These are phyloP conservation scores for Leccinum fibrillosum DNA, from an alignment of 768 basidiomycete genomes.

Conservation along the genomic window DNA sequence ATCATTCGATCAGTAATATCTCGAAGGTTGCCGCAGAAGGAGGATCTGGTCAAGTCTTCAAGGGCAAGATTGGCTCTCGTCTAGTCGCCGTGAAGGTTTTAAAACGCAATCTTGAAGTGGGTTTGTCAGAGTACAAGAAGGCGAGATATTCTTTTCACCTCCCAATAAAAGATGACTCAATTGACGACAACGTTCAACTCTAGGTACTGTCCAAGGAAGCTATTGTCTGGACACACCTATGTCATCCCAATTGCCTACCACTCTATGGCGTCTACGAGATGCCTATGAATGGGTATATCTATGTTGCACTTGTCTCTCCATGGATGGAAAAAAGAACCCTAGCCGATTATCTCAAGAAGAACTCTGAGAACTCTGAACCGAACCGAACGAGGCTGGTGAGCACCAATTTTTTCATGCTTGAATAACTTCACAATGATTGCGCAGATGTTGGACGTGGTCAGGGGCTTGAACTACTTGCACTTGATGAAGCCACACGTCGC, in stretches of 20 bases:
- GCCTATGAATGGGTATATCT: conserved; percentile 13
- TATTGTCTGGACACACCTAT: conserved; percentile 33
- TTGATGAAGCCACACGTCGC: conserved; percentile 36
- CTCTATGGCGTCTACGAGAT: conserved; percentile 31
- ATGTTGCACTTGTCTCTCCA: conserved; percentile 34
- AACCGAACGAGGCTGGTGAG: conserved; percentile 33
- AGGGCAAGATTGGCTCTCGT: conserved; percentile 17
- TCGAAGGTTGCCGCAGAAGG: not conserved
- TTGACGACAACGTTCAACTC: not conserved
- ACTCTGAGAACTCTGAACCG: conserved; percentile 21
- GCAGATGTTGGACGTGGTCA: conserved; percentile 42
- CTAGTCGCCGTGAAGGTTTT: conserved; percentile 31
- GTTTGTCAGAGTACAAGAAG: conserved; percentile 12
- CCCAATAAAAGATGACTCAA: not conserved
- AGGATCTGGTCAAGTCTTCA: conserved; percentile 21
- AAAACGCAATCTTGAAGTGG: not conserved
- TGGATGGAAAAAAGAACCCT: conserved; percentile 38
- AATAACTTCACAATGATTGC: not conserved
- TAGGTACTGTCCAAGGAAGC: conserved; percentile 32
- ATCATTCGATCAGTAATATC: conserved; percentile 8
- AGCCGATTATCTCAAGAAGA: conserved; percentile 24
- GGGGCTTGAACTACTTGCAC: conserved; percentile 44
- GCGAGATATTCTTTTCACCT: conserved; percentile 9
- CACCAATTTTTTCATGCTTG: not conserved
- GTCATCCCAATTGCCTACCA: conserved; percentile 35